Evolutionary conservation across 495 filamentous ascomycete genomes (phyloP).

Genomic region (Neurospora africana): DNA sequence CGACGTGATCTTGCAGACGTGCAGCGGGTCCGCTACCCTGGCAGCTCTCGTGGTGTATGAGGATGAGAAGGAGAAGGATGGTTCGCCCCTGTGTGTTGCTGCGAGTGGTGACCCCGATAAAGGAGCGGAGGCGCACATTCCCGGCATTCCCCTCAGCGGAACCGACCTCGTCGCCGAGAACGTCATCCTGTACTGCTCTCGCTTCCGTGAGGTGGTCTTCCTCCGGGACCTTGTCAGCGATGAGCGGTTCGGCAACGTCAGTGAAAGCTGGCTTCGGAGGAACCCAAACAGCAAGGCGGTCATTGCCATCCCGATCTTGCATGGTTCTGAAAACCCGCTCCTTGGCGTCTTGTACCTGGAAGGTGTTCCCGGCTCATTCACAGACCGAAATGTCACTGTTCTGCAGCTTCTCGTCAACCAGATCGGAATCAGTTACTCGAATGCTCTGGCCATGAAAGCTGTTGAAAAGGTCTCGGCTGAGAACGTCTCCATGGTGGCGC

Average conservation of each 20-base stretch:
- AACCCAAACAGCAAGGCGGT: constrained; percentile 66
- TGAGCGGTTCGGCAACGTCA: constrained; percentile 77
- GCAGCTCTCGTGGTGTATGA: constrained; percentile 54
- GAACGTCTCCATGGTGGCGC: constrained; percentile 78
- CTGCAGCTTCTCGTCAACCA: constrained; percentile 81
- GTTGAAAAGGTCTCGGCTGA: constrained; percentile 68
- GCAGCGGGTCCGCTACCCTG: constrained; percentile 64
- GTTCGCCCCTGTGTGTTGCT: constrained; percentile 46
- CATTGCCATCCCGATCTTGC: constrained; percentile 77
- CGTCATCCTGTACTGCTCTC: constrained; percentile 69
- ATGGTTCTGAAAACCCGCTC: constrained; percentile 54
- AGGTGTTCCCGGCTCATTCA: constrained; percentile 75
- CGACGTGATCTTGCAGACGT: constrained; percentile 78
- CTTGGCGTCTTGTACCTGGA: constrained; percentile 81
- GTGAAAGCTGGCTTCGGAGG: constrained; percentile 54
- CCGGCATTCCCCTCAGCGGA: constrained; percentile 57
- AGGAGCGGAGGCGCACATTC: constrained; percentile 50
- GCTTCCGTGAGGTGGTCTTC: constrained; percentile 76
- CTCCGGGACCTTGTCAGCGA: constrained; percentile 73
- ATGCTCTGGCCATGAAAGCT: constrained; percentile 73
- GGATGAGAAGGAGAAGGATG: constrained; percentile 15
- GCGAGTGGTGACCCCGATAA: constrained; percentile 61
- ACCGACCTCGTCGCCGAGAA: constrained; percentile 57
- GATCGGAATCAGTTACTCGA: constrained; percentile 79
- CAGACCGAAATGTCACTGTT: constrained; percentile 76